Base-by-base conservation (phyloP, 1,139 yeast species). In the Kodamaea derodonti region DNA sequence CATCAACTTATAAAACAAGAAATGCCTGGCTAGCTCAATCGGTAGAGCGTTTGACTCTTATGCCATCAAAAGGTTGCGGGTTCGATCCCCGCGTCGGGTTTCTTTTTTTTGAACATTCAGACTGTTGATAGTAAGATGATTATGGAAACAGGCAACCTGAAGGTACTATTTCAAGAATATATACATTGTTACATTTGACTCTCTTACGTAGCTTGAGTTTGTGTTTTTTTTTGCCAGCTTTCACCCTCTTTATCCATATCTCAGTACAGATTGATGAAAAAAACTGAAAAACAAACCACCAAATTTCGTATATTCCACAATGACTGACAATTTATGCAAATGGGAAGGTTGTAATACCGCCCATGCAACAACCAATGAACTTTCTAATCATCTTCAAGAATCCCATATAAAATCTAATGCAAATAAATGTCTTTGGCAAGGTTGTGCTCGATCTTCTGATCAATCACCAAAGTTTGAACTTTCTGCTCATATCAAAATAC, bases 341-440 rank as follows among this genome's bases (percentile, higher is more conserved):
- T 68, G 74, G 74, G 41, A 45, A 7, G 62, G 49, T 5, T 68
- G 74, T 45, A 33, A 20, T 4, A 25, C 18, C 11, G 26, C 24
- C 4, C 20, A 20, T 9, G 4, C 28, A 12, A 13, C 17, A 4
- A 14, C 28, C 9, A 14, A 11, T 13, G 17, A 12, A 8, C 17
- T 25, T 6, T 15, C 28, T 6, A 17, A 6, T 6, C 28, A 25
- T 14, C 11, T 25, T 14, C 15, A 25, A 13, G 28, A 25, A 4
- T 47, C 53, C 14, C 72, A 66, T 42, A 49, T 66, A 26, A 60
- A 54, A 34, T 43, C 49, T 29, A 43, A 42, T 10, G 72, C 66
- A 34, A 76, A 78, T 47, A 54, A 70, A 4, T 82, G 88, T 46
- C 74, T 68, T 34, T 82, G 88, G 88, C 71, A 65, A 31, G 74